phyloP scores from a whole-genome alignment of 257 asterid species.

The Primulina tabacum region DNA sequence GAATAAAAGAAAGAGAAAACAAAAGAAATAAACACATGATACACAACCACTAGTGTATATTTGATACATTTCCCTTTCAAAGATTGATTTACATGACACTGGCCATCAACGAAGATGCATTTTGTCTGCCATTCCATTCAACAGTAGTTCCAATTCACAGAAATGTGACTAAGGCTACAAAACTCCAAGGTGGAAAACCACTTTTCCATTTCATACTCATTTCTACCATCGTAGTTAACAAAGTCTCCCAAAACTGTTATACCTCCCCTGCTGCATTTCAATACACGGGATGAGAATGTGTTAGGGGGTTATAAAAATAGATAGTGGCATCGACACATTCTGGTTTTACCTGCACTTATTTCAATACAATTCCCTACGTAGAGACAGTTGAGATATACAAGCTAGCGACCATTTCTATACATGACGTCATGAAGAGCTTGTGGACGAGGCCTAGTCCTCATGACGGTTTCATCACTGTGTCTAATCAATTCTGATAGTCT shows the following conservation, averaged over 20 bases:
- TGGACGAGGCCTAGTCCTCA: conserved; percentile 78
- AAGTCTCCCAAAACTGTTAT: conserved; percentile 30
- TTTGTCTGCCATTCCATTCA: background rate
- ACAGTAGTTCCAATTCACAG: conserved; percentile 14
- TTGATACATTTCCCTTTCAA: conserved; percentile 6
- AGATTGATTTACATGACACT: conserved; percentile 29
- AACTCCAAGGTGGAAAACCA: conserved; percentile 26
- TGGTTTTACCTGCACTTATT: conserved; percentile 55
- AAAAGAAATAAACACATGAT: background rate
- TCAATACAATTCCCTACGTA: conserved; percentile 34
- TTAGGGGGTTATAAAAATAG: background rate
- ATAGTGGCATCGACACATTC: background rate
- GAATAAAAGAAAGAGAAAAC: background rate
- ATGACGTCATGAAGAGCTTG: conserved; percentile 67
- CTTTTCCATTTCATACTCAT: conserved; percentile 28
- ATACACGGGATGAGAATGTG: too few species aligned
- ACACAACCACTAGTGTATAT: conserved; percentile 25
- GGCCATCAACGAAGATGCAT: conserved; percentile 12
- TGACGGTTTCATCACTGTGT: conserved; percentile 93
- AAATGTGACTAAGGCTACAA: conserved; percentile 32
- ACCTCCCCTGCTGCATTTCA: conserved; percentile 34
- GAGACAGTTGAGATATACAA: conserved; percentile 31
- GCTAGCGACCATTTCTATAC: conserved; percentile 74
- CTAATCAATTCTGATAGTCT: conserved; percentile 91
- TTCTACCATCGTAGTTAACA: conserved; percentile 33